Evolutionary conservation across 176 grass and related monocot genomes (phyloP).

Genomic region (Dendrocalamus sinicus): DNA sequence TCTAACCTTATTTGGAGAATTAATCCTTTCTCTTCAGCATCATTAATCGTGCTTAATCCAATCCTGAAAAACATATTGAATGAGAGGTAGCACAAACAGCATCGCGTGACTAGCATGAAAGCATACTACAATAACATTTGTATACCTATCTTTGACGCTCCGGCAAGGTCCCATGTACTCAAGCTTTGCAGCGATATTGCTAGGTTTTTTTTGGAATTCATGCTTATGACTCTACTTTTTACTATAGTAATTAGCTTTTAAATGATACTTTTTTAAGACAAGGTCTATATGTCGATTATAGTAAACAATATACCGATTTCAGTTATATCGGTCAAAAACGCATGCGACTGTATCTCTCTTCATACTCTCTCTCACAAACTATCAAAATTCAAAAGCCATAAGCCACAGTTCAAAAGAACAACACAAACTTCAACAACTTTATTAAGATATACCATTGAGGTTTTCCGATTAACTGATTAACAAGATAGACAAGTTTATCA

Average conservation of each 20-base stretch:
- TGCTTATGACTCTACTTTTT: too few relatives aligned
- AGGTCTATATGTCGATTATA: too few relatives aligned
- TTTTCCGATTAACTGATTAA: slow-evolving; percentile 77
- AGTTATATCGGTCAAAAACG: too few relatives aligned
- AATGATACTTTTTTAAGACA: too few relatives aligned
- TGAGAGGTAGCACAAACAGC: slow-evolving; percentile 28
- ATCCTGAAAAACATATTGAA: slow-evolving; percentile 54
- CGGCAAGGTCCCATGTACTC: slow-evolving; percentile 90
- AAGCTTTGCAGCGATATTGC: slow-evolving; percentile 87
- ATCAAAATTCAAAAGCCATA: too few relatives aligned
- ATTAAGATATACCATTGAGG: slow-evolving; percentile 97
- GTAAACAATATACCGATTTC: too few relatives aligned
- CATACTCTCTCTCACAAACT: too few relatives aligned
- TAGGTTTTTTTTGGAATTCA: too few relatives aligned
- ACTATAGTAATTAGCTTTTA: too few relatives aligned
- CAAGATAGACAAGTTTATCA: slow-evolving; percentile 43
- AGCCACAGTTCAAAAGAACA: neutral
- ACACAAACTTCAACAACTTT: slow-evolving; percentile 82
- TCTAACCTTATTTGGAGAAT: slow-evolving; percentile 77
- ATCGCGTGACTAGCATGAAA: slow-evolving; percentile 14
- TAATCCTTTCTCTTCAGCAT: slow-evolving; percentile 83
- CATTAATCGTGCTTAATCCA: slow-evolving; percentile 88
- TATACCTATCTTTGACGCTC: slow-evolving; percentile 88
- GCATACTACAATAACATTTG: slow-evolving; percentile 1
- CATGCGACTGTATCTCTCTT: too few relatives aligned